A percentile compares a stretch with the other conserved stretches of the same genome.
phyloP scores from a whole-genome alignment of 2,329 filamentous ascomycete species.

The Ophiostoma tasmaniense region DNA sequence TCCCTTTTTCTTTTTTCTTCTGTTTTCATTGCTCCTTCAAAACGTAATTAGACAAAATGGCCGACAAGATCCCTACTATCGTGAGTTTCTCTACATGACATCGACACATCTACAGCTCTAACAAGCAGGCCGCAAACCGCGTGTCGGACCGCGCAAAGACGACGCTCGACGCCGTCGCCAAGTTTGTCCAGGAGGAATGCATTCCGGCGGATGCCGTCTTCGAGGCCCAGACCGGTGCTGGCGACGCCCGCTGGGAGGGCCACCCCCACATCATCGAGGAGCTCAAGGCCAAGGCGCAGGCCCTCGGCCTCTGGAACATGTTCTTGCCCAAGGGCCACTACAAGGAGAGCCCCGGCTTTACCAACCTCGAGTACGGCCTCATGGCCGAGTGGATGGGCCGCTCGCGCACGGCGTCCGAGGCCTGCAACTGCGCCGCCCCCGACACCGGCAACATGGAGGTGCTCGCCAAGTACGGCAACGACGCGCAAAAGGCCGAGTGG shows the following conservation, averaged over 20 bases:
- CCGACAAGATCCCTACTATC: slow-evolving; percentile 38
- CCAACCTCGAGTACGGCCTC: slow-evolving; percentile 91
- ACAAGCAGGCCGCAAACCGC: slow-evolving; percentile 33
- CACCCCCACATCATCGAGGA: slow-evolving; percentile 80
- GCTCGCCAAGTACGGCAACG: slow-evolving; percentile 81
- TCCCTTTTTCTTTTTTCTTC: too few species aligned
- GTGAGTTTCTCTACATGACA: slow-evolving; percentile 27
- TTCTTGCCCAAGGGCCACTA: slow-evolving; percentile 94
- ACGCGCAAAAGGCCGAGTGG: slow-evolving; percentile 77
- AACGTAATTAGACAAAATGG: slow-evolving; percentile 31
- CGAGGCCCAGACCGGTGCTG: slow-evolving; percentile 69
- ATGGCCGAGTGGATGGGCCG: slow-evolving; percentile 96
- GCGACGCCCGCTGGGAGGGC: slow-evolving; percentile 66
- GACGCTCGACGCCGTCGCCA: slow-evolving; percentile 79
- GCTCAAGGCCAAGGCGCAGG: slow-evolving; percentile 73
- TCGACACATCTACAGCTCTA: background rate
- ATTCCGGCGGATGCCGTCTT: slow-evolving; percentile 78
- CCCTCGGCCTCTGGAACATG: slow-evolving; percentile 94
- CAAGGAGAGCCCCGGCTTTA: slow-evolving; percentile 88
- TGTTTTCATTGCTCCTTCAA: too few species aligned
- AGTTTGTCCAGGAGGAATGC: slow-evolving; percentile 95
- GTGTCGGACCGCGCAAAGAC: slow-evolving; percentile 80
- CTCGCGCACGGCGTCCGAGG: slow-evolving; percentile 73
- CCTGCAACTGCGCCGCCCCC: slow-evolving; percentile 81
- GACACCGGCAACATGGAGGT: slow-evolving; percentile 97